A percentile compares a stretch with the other conserved stretches of the same genome.
Conservation (phyloP, 2,329 filamentous ascomycete genomes). For the Massarina eburnea region DNA sequence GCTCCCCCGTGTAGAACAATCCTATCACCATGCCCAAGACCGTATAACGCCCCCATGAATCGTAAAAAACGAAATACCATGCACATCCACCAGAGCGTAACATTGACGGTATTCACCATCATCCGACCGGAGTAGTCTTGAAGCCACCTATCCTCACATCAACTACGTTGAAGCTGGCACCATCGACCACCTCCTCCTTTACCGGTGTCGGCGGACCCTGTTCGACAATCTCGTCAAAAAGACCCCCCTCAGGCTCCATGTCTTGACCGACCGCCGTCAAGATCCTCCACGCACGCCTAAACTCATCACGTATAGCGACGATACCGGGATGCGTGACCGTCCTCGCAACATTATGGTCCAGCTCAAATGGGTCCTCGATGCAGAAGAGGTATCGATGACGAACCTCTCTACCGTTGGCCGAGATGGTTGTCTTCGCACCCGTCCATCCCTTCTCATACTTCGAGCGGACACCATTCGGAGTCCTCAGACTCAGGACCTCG, state of each 20-base stretch:
- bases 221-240: constrained; percentile 40
- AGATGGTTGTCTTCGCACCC: constrained; percentile 69
- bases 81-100: too few species aligned
- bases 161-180: background rate
- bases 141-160: background rate
- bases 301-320: constrained; percentile 80
- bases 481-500: constrained; percentile 77
- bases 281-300: constrained; percentile 76
- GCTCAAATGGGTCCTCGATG: constrained; percentile 90
- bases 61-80: too few species aligned
- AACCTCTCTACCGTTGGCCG: constrained; percentile 67
- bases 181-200: background rate
- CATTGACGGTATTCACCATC: background rate
- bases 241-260: constrained; percentile 30
- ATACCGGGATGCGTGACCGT: constrained; percentile 85
- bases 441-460: constrained; percentile 86
- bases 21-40: too few species aligned
- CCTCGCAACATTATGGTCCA: constrained; percentile 82
- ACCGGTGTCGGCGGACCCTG: constrained; percentile 9
- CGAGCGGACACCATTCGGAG: constrained; percentile 66
- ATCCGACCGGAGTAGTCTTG: background rate
- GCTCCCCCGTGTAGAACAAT: too few species aligned
- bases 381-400: constrained; percentile 81
- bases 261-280: constrained; percentile 30
- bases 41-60: too few species aligned